Evolutionary conservation across 1,284 basidiomycete species (phyloP), one percentile per base, ranked within the genome.

Genomic region (Leccinum solheimii): DNA sequence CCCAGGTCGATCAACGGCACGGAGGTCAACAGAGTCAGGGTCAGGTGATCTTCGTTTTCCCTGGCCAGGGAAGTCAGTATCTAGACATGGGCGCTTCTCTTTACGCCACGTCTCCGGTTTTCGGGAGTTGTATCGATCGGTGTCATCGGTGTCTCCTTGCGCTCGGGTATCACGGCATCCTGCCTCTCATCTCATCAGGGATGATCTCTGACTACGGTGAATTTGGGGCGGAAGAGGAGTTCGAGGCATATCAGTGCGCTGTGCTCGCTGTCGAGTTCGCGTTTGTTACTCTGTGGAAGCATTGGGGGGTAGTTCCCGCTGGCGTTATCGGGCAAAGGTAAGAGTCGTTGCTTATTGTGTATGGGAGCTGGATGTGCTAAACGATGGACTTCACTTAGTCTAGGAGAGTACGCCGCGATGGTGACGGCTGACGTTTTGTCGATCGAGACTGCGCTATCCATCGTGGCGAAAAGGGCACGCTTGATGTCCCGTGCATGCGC

Each of bases 371-470:
- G 5, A 11, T 45, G 7, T 48, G 10, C 45, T 48, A 21, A 53
- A n/a, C 5, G n/a, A 52, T 19, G 23, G 14, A 8, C 5, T 26
- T 50, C 23, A 8, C 56, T 61, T 27, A 89, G 87, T 69, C 79
- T 90, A 36, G 89, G 89, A 51, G 89, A 91, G 75, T 91, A 89
- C 62, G 84, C 83, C 2, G 87, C 87, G 4, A 78, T 90, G 48
- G 85, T 85, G 7, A 73, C 79, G 19, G 84, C 87, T 0, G 80
- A 77, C 0, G 84, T 88, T 2, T 65, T 91, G 14, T 76, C 76
- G 0, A 71, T 89, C 19, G 76, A 83, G 62, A 81, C 81, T 21
- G 87, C 84, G 2, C 77, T 91, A 6, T 73, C 77, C 11, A 71
- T 90, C n/a, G 80, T 90, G 48, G 86, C 84, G 2, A 76, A 75